phyloP scores from a whole-genome alignment of 192 early-diverging fungal genomes.

The Coemansia sp. region DNA sequence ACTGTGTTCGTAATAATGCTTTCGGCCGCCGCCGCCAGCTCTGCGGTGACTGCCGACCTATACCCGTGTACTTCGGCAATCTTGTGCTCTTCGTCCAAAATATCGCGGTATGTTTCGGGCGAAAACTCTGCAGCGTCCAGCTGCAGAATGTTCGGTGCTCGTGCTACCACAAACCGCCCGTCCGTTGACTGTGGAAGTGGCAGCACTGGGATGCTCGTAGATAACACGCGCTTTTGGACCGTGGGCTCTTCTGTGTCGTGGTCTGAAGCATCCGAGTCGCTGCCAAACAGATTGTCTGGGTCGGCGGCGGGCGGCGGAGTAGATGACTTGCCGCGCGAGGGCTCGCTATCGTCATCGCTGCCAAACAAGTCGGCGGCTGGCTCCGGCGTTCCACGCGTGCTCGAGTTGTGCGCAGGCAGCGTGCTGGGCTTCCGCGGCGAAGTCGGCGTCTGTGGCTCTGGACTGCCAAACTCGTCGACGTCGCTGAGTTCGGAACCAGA shows the following conservation, averaged over 20 bases:
- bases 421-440: background rate
- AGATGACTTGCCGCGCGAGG: background rate
- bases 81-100: slow-evolving; percentile 41
- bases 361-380: slow-evolving; percentile 31
- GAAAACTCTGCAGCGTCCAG: slow-evolving; percentile 44
- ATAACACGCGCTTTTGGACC: slow-evolving; percentile 29
- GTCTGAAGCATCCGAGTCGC: slow-evolving; percentile 12
- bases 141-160: slow-evolving; percentile 50
- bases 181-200: slow-evolving; percentile 27
- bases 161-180: slow-evolving; percentile 27
- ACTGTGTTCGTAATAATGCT: slow-evolving; percentile 46
- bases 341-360: slow-evolving; percentile 20
- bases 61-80: slow-evolving; percentile 31
- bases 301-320: slow-evolving; percentile 2
- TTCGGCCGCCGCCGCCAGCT: slow-evolving; percentile 43
- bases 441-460: slow-evolving; percentile 7
- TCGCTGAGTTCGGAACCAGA: slow-evolving; percentile 53
- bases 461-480: slow-evolving; percentile 12
- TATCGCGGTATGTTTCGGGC: slow-evolving; percentile 34
- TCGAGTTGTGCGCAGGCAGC: background rate
- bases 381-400: slow-evolving; percentile 24
- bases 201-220: slow-evolving; percentile 35
- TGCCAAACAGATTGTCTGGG: slow-evolving; percentile 33
- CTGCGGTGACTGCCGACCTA: slow-evolving; percentile 31
- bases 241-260: slow-evolving; percentile 8